Evolutionary conservation across 148 eudicot species (phyloP).

Genomic region (Linanthus parryae): DNA sequence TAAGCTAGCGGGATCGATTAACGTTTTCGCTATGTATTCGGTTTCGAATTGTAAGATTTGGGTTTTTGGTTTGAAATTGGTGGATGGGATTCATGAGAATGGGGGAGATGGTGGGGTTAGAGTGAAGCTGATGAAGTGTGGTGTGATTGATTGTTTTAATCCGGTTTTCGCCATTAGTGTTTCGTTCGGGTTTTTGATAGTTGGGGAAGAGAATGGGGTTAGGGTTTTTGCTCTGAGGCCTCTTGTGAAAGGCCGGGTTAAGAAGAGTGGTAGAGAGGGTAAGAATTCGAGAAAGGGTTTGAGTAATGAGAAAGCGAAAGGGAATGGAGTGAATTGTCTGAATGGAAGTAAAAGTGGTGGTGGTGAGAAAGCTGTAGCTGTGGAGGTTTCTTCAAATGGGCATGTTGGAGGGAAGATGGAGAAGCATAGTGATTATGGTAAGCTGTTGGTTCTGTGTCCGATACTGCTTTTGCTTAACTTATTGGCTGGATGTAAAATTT

Average conservation of each 20-base stretch:
- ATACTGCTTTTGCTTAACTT: background rate
- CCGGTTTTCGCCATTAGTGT: conserved; percentile 50
- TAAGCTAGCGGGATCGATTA: conserved; percentile 38
- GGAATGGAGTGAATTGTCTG: conserved; percentile 17
- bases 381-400: no score
- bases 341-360: no score
- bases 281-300: conserved; percentile 17
- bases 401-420: background rate
- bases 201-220: conserved; percentile 79
- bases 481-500: no score
- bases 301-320: conserved; percentile 11
- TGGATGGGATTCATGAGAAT: no score
- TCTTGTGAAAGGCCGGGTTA: conserved; percentile 56
- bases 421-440: conserved; percentile 2
- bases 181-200: conserved; percentile 50
- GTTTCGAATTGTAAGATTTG: conserved; percentile 43
- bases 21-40: conserved; percentile 70
- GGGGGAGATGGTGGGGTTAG: conserved; percentile 24
- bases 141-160: conserved; percentile 61
- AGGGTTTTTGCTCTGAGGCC: conserved; percentile 61
- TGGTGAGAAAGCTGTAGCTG: no score
- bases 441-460: background rate
- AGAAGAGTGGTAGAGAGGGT: conserved; percentile 23
- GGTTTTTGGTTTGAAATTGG: conserved; percentile 58
- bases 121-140: conserved; percentile 77